Evolutionary conservation across 2,329 filamentous ascomycete species (phyloP).

Genomic region (Gliomastix tumulicola): DNA sequence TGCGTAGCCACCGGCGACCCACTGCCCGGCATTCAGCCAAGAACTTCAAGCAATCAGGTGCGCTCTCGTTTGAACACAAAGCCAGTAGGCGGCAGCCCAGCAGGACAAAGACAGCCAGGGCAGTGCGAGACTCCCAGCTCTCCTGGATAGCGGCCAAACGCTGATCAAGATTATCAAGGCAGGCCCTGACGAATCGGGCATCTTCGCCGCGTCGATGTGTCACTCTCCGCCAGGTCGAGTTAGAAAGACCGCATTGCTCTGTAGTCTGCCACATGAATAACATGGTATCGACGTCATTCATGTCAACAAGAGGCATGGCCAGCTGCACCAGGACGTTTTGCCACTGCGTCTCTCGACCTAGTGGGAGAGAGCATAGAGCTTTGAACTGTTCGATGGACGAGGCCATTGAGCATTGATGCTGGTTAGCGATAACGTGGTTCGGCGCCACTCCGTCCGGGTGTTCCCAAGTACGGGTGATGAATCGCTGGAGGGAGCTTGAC

Average conservation of each 20-base stretch:
- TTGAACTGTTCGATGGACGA: constrained; percentile 46
- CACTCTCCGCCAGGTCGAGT: constrained; percentile 10
- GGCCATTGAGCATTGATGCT: constrained; percentile 36
- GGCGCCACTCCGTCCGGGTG: constrained; percentile 12
- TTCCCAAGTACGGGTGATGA: neutral
- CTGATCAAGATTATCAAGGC: constrained; percentile 19
- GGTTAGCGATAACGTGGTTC: constrained; percentile 45
- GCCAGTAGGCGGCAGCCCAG: too few relatives aligned
- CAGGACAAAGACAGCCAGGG: too few relatives aligned
- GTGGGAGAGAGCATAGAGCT: constrained; percentile 35
- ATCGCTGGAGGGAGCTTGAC: neutral
- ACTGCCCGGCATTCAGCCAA: too few relatives aligned
- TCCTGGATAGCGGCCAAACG: constrained; percentile 5
- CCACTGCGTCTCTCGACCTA: constrained; percentile 44
- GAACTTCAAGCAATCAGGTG: too few relatives aligned
- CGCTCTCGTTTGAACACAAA: too few relatives aligned
- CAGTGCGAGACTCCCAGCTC: neutral
- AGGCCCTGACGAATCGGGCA: constrained; percentile 29
- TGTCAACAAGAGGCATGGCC: constrained; percentile 33
- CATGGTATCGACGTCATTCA: constrained; percentile 37
- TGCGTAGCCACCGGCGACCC: too few relatives aligned
- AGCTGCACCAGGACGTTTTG: constrained; percentile 46
- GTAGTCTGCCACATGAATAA: constrained; percentile 40
- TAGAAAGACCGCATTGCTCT: constrained; percentile 37
- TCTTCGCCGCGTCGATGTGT: constrained; percentile 16